Percentiles rank a stretch among this genome's conserved stretches.
These are phyloP conservation scores for Mortierella sp. DNA, from an alignment of 371 early-diverging fungal genomes.

Conservation along the genomic window DNA sequence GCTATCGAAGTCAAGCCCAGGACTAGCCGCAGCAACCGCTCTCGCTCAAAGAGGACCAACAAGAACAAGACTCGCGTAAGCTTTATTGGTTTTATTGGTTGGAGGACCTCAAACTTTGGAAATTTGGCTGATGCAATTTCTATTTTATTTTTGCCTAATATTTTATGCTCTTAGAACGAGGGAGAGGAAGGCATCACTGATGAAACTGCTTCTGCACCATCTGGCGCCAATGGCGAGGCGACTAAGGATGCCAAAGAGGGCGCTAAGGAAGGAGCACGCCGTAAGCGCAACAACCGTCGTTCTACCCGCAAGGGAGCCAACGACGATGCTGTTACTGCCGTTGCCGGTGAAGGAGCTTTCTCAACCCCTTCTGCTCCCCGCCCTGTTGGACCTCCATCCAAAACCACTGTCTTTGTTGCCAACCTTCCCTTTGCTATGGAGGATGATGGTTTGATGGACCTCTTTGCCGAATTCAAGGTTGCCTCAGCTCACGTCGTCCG, in stretches of 20 bases:
- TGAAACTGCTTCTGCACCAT: conserved; percentile 21
- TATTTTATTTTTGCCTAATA: conserved; percentile 6
- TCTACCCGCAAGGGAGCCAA: conserved; percentile 32
- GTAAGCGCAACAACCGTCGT: conserved; percentile 40
- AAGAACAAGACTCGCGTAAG: conserved; percentile 46
- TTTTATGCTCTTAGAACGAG: conserved; percentile 25
- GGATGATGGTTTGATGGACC: conserved; percentile 76
- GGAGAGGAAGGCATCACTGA: conserved; percentile 39
- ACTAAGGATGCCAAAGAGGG: conserved; percentile 2
- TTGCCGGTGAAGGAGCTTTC: conserved; percentile 17
- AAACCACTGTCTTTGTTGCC: conserved; percentile 90
- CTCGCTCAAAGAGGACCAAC: conserved; percentile 38
- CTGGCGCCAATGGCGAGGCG: conserved; percentile 31
- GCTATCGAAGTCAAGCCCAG: conserved; percentile 42
- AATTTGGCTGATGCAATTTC: conserved; percentile 4
- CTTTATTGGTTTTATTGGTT: not conserved
- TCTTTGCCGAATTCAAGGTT: conserved; percentile 86
- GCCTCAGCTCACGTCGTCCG: conserved; percentile 81
- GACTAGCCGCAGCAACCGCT: conserved; percentile 32
- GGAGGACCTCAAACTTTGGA: too few relatives aligned
- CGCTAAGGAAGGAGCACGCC: conserved; percentile 41
- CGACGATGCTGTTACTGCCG: conserved; percentile 26
- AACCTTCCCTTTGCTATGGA: conserved; percentile 91
- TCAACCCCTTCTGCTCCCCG: conserved; percentile 28
- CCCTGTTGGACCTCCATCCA: conserved; percentile 73